These are phyloP conservation scores for Fraxinus ornus DNA, from an alignment of 305 asterid genomes.

Conservation along the genomic window DNA sequence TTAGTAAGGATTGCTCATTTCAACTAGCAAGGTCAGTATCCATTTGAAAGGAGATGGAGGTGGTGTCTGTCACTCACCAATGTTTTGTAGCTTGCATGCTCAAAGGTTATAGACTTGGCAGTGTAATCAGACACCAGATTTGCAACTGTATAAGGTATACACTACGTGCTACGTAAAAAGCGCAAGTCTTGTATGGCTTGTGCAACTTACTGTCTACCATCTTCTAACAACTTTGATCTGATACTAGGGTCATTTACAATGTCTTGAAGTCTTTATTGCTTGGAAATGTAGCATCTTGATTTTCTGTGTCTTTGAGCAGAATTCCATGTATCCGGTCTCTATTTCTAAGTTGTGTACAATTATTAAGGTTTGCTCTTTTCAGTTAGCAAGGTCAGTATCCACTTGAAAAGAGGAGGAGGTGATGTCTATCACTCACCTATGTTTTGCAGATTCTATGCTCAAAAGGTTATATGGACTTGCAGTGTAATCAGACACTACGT, in stretches of 20 bases:
- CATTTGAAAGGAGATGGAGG: conserved; percentile 26
- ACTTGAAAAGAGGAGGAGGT: conserved; percentile 26
- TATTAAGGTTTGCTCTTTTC: conserved; percentile 1
- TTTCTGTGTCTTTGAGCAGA: not conserved
- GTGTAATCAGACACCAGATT: conserved; percentile 18
- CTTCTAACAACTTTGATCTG: conserved; percentile 17
- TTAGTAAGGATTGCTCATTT: conserved; percentile 1
- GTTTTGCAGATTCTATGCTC: not conserved
- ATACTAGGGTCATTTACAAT: not conserved
- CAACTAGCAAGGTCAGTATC: conserved; percentile 24
- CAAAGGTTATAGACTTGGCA: conserved; percentile 20
- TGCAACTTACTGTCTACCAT: not conserved
- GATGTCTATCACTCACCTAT: not conserved
- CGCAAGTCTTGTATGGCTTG: not conserved
- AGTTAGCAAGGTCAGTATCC: conserved; percentile 23
- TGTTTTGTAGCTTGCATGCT: not conserved
- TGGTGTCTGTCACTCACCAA: not conserved
- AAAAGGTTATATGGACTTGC: conserved; percentile 19
- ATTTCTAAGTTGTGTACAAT: not conserved
- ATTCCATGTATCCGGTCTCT: not conserved
- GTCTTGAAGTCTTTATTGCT: not conserved
- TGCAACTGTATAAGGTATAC: conserved; percentile 19
- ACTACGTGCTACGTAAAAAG: conserved; percentile 5
- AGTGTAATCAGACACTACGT: conserved; percentile 16
- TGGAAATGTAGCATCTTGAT: not conserved